These are phyloP conservation scores for Raffaelea deltoideospora DNA, from an alignment of 2,329 filamentous ascomycete genomes.

Conservation along the genomic window DNA sequence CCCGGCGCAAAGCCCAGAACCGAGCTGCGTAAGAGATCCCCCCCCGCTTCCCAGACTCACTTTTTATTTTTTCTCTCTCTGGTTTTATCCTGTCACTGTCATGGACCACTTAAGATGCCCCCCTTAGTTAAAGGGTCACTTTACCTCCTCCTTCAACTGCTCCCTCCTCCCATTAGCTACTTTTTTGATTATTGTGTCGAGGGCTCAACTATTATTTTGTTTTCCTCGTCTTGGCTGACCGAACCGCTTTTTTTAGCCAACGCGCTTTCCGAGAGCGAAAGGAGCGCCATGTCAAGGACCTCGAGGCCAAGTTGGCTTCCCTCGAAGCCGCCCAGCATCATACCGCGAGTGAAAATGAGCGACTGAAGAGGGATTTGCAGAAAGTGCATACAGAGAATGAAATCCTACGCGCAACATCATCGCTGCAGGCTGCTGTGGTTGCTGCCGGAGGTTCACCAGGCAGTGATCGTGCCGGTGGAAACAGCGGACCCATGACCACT, in stretches of 20 bases:
- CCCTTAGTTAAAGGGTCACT: too few species aligned
- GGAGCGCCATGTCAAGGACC: slow-evolving; percentile 77
- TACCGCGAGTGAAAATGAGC: slow-evolving; percentile 71
- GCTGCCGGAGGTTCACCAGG: slow-evolving; percentile 23
- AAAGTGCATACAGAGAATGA: slow-evolving; percentile 83
- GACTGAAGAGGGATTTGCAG: slow-evolving; percentile 69
- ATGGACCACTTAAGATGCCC: neutral
- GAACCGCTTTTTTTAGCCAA: slow-evolving; percentile 70
- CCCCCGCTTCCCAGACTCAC: too few species aligned
- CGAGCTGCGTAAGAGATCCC: slow-evolving; percentile 39
- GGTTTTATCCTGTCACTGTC: neutral
- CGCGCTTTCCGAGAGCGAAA: slow-evolving; percentile 93
- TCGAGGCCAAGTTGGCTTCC: slow-evolving; percentile 68
- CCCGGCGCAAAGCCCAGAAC: slow-evolving; percentile 45
- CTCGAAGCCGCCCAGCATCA: slow-evolving; percentile 61
- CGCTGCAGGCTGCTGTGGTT: slow-evolving; percentile 13
- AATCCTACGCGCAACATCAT: slow-evolving; percentile 69
- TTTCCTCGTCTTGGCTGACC: slow-evolving; percentile 42
- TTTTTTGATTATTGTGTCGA: too few species aligned
- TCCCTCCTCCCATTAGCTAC: neutral
- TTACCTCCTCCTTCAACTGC: neutral
- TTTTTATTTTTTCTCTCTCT: neutral
- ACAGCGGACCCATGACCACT: slow-evolving; percentile 34
- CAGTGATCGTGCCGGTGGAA: slow-evolving; percentile 25
- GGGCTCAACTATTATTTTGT: neutral